These are phyloP conservation scores for Triticum aestivum DNA, from an alignment of 176 grass and related monocot species.

Conservation along the genomic window IWGSC_CS_RefSeq_v2.1 NC_057802.1:47057366-47057865, in stretches of 20 bases:
- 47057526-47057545: background rate
- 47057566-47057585: background rate
- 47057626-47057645: slow-evolving; percentile 15
- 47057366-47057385: slow-evolving; percentile 93
- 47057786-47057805: background rate
- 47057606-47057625: background rate
- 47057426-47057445: slow-evolving; percentile 56
- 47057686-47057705: slow-evolving; percentile 37
- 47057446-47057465: background rate
- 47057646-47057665: background rate
- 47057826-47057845: background rate
- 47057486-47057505: background rate
- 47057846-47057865: slow-evolving; percentile 12
- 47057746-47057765: slow-evolving; percentile 35
- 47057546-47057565: slow-evolving; percentile 16
- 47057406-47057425: slow-evolving; percentile 84
- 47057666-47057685: background rate
- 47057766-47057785: background rate
- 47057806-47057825: background rate
- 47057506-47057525: background rate
- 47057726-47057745: background rate
- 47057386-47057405: slow-evolving; percentile 94
- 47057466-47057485: background rate
- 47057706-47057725: background rate
- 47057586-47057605: background rate